Percentiles rank a stretch among this genome's conserved stretches.
phyloP scores from a whole-genome alignment of 345 rosid genomes.

The Moringa oleifera region DNA sequence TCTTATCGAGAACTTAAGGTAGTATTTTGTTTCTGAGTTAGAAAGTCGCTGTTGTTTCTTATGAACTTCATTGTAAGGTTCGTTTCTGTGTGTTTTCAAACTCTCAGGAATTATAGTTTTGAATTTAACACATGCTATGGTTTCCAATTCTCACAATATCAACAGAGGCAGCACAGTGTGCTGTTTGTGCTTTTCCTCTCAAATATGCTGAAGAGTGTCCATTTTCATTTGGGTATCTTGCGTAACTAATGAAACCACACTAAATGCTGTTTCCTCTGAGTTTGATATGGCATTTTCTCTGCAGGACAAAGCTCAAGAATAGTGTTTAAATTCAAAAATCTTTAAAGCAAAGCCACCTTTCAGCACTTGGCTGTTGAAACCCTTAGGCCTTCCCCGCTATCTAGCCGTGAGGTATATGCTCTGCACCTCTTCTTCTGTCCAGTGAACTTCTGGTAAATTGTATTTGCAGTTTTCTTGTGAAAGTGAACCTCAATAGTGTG shows the following conservation, averaged over 20 bases:
- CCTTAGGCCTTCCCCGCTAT: conserved; percentile 29
- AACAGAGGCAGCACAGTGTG: neutral
- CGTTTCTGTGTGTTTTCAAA: too few species aligned
- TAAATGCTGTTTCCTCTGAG: neutral
- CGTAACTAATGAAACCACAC: neutral
- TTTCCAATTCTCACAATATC: conserved; percentile 8
- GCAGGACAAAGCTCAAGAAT: conserved; percentile 60
- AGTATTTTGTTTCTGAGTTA: conserved; percentile 12
- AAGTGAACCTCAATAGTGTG: too few species aligned
- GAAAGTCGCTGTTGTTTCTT: conserved; percentile 4
- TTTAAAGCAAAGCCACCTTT: conserved; percentile 40
- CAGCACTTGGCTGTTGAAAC: conserved; percentile 45
- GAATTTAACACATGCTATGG: too few species aligned
- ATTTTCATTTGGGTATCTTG: conserved; percentile 1
- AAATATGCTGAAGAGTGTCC: conserved; percentile 8
- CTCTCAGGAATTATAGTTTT: too few species aligned
- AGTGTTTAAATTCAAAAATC: conserved; percentile 31
- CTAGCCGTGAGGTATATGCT: too few species aligned
- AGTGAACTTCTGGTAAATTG: too few species aligned
- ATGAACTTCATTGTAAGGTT: too few species aligned
- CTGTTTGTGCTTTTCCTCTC: neutral
- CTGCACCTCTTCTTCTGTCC: too few species aligned
- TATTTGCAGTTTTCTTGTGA: too few species aligned
- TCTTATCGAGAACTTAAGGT: conserved; percentile 86
- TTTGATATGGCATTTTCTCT: conserved; percentile 14